phyloP scores from a whole-genome alignment of 805 yeast species.

The Candida tallmaniae region DNA sequence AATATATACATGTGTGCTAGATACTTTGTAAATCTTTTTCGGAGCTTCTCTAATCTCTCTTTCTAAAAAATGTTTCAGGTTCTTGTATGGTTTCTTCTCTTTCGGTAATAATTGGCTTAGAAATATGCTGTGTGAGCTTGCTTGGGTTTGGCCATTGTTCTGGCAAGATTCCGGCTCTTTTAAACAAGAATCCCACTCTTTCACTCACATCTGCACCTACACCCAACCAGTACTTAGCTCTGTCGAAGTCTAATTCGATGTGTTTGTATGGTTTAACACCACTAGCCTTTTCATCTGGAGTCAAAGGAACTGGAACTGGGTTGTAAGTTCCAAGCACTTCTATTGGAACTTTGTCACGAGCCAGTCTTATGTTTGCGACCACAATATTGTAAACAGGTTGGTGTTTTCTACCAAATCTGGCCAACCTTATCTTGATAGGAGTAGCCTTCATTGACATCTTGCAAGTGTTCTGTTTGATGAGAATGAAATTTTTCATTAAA shows the following conservation, averaged over 20 bases:
- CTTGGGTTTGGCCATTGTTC: constrained; percentile 55
- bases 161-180: constrained; percentile 69
- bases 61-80: constrained; percentile 28
- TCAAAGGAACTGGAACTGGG: constrained; percentile 70
- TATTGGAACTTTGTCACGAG: constrained; percentile 83
- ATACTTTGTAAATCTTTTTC: background rate
- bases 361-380: constrained; percentile 70
- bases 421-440: constrained; percentile 82
- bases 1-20: background rate
- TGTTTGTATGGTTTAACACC: constrained; percentile 69
- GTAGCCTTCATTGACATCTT: constrained; percentile 9
- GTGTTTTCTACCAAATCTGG: constrained; percentile 87
- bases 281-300: constrained; percentile 52
- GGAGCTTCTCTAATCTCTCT: constrained; percentile 19
- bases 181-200: constrained; percentile 69
- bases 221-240: constrained; percentile 95
- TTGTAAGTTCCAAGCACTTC: constrained; percentile 94
- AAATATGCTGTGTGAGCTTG: constrained; percentile 29
- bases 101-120: constrained; percentile 25
- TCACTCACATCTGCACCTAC: constrained; percentile 95
- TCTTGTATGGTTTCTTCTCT: constrained; percentile 27
- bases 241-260: constrained; percentile 75
- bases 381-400: constrained; percentile 91
- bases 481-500: constrained; percentile 4
- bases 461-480: background rate